These are phyloP conservation scores for Aspergillus sp. DNA, from an alignment of 2,329 filamentous ascomycete species.

Conservation along the genomic window DNA sequence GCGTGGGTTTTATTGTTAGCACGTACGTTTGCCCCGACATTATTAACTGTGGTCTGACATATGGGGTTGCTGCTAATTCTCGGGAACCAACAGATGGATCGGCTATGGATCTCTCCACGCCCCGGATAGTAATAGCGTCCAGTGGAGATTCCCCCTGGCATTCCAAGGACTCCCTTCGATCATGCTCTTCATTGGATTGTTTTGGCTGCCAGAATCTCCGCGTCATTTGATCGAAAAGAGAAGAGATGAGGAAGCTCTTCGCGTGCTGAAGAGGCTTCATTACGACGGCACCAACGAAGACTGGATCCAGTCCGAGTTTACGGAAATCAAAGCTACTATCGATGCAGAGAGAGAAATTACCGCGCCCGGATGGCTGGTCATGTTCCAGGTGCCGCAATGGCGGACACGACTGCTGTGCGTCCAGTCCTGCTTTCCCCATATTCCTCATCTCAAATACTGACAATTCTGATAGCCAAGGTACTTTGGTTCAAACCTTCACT, in stretches of 20 bases:
- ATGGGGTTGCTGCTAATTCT: neutral
- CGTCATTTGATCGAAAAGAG: slow-evolving; percentile 43
- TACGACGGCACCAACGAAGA: slow-evolving; percentile 56
- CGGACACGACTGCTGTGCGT: slow-evolving; percentile 57
- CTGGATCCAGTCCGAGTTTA: slow-evolving; percentile 49
- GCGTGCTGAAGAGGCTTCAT: slow-evolving; percentile 55
- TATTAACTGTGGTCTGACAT: neutral
- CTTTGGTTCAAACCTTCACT: slow-evolving; percentile 63
- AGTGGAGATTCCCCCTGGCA: slow-evolving; percentile 37
- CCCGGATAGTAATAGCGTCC: slow-evolving; percentile 29
- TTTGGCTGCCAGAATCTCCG: slow-evolving; percentile 36
- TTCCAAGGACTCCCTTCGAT: slow-evolving; percentile 43
- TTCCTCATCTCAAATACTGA: neutral
- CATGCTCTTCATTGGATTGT: slow-evolving; percentile 33
- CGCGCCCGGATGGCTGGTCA: slow-evolving; percentile 40
- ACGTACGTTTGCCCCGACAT: slow-evolving; percentile 22
- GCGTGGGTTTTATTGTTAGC: slow-evolving; percentile 47
- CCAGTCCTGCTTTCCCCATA: neutral
- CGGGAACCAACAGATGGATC: slow-evolving; percentile 37
- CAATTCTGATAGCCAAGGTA: slow-evolving; percentile 47
- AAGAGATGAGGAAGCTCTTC: slow-evolving; percentile 48
- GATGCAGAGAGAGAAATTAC: slow-evolving; percentile 58
- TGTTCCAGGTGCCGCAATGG: slow-evolving; percentile 48
- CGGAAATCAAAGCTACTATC: slow-evolving; percentile 48
- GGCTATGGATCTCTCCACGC: slow-evolving; percentile 48